Evolutionary conservation across 2,329 filamentous ascomycete genomes (phyloP), one percentile per base, ranked within the genome.

Genomic region (Arthrobotrys sinensis): DNA sequence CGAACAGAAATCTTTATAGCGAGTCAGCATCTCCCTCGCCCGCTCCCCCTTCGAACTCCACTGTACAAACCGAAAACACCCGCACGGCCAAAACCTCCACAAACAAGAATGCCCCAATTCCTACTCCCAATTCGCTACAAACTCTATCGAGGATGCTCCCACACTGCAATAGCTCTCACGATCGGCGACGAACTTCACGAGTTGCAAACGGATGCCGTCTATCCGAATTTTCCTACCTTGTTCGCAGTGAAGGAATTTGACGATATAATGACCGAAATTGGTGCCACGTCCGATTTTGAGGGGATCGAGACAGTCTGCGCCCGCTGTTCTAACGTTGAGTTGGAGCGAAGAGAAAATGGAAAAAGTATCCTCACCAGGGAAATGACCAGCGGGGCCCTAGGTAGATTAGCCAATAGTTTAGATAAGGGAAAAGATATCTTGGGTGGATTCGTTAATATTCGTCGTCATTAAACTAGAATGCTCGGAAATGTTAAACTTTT

Each of bases 121-220:
- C 7, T 46, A 11, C 14, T 60, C n/a, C 66, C 66, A 32, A n/a
- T 69, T 21, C 38, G 66, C 5, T 62, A 62, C n/a, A 69, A 69
- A 40, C 34, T 69, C 10, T 69, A 69, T 38, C 28, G 38, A 10
- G 8, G 19, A 52, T 70, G 53, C 19, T 52, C 4, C n/a, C 53
- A 70, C 34, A 63, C 66, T n/a, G 40, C 38, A 1, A 52, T 70
- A 16, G 24, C 66, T 0, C n/a, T 63, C 24, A 63, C 14, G 11
- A 52, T 70, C 5, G 32, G 43, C 5, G n/a, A 52, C 32, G 32
- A 62, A 45, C n/a, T 60, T 0, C 21, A 60, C 10, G 53, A 63
- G 6, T 5, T 70, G 14, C 12, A 48, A 38, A 28, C 19, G 1
- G 40, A 50, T 10, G 10, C 38, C 3, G 14, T 57, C 21, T 69